Base-by-base conservation (phyloP, 345 rosid genomes). In the Combretum micranthum region DNA sequence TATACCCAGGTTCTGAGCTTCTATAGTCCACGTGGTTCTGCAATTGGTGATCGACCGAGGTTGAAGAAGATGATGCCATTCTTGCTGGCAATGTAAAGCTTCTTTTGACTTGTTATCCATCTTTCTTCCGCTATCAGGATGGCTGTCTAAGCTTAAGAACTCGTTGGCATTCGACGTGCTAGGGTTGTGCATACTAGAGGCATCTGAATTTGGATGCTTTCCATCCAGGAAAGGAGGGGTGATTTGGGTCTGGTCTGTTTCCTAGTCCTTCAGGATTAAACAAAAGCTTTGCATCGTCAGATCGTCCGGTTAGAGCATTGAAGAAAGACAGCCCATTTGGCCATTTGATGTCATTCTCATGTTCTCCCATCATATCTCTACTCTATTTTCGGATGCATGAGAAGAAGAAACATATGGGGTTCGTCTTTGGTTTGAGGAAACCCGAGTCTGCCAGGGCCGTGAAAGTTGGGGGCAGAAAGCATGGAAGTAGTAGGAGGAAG, bases 311-410 rank as follows among this genome's bases (percentile, higher is more conserved):
- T 54, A 93, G 75, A 4, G 92, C 97, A 61, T 77, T 83, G 75
- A 87, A 89, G 74, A 89, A 57, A 26, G 95, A 82, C 66, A 85
- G 59, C 52, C 96, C 96, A 25, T 79, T 78, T 0, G 97, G 96
- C 99, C 99, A 87, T 73, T 93, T 85, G 74, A 85, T 83, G 66
- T 93, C 97, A 1, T 66, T 78, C 64, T 89, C 88, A 1, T 80
- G 90, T 26, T 87, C 92, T 39, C 76, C 84, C 74, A 80, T 80
- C 77, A 78, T 70, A 7, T 69, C 80, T 83, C 85, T 73, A 77
- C 72, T 51, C 62, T 69, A 44, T 71, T 19, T 68, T 79, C 82
- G 0, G 83, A 67, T 4, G 82, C 53, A 63, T 79, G 85, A 21
- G 87, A 48, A 73, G 79, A 42, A 79, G 72, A 78, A 85, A 83